Evolutionary conservation across 2,329 filamentous ascomycete species (phyloP), one percentile per base, ranked within the genome.

Genomic region (Coniochaeta sp.): DNA sequence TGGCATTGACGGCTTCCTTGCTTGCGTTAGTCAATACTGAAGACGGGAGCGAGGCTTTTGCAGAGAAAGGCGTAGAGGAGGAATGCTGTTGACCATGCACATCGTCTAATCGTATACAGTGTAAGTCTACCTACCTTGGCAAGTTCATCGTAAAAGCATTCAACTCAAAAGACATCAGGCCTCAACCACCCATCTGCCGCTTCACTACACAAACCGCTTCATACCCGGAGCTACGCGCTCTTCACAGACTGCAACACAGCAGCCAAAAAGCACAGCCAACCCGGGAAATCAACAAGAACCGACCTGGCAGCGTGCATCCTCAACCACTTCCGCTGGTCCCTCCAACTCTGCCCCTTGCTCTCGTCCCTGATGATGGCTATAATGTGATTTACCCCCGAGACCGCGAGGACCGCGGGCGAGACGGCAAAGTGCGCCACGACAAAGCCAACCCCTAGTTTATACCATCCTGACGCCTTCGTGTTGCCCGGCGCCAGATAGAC

Each of bases 211-310:
- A n/a, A n/a, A n/a, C n/a, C n/a, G n/a, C n/a, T n/a, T n/a, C n/a
- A n/a, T n/a, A n/a, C n/a, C n/a, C n/a, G 28, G 28, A 13, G 12
- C 31, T 32, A 32, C n/a, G 12, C 12, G 12, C 31, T 32, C 31
- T 32, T 59, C 10, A 66, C 45, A 8, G 58, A 61, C 50, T 60
- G 48, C 33, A 47, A 59, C 33, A 63, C 47, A 22, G 57, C 55
- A 16, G 61, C 62, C 18, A 66, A 40, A 47, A 67, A 67, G 52
- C 61, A 66, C 3, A 60, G 24, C 64, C 64, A 67, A 1, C 61
- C 58, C 4, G 64, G 63, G 16, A 67, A 35, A 49, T 67, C 65
- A 6, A 58, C 56, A 8, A 61, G 2, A 9, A 60, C 50, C 6
- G 62, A 64, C 32, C 65, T 56, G 24, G 62, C 33, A 7, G 52